These are phyloP conservation scores for Asterochloris sp. DNA, from an alignment of 139 green algal species.

Conservation along the genomic window DNA sequence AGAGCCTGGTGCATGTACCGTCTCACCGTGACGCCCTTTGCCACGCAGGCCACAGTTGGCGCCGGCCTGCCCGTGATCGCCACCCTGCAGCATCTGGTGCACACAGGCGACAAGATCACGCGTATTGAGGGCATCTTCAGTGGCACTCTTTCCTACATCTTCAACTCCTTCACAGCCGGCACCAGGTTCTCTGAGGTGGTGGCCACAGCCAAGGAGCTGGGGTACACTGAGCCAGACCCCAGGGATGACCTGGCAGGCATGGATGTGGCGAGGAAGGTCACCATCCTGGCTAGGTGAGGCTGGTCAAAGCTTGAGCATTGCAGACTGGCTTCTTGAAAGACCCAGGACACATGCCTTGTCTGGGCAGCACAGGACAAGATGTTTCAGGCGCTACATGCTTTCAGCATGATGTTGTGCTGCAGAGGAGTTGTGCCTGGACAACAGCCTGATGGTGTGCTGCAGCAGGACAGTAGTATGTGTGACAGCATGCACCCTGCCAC, in stretches of 20 bases:
- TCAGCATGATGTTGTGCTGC: neutral
- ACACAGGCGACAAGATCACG: conserved; percentile 86
- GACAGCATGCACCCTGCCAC: too few relatives aligned
- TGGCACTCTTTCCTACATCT: conserved; percentile 97
- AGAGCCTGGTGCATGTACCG: too few relatives aligned
- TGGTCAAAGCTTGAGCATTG: neutral
- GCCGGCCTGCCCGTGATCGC: conserved; percentile 93
- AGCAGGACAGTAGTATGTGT: too few relatives aligned
- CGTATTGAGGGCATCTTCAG: conserved; percentile 89
- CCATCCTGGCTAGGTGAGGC: conserved; percentile 35
- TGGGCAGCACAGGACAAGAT: neutral
- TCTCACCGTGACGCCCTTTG: too few relatives aligned
- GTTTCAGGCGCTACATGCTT: neutral
- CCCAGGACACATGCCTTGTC: neutral
- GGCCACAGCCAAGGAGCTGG: conserved; percentile 60
- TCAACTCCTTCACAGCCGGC: conserved; percentile 77
- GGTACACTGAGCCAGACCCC: conserved; percentile 97
- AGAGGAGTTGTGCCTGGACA: too few relatives aligned
- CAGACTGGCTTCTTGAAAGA: neutral
- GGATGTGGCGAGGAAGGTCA: conserved; percentile 94
- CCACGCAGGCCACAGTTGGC: conserved; percentile 75
- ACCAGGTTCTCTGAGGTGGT: conserved; percentile 82
- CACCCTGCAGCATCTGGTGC: conserved; percentile 88
- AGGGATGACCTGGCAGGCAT: conserved; percentile 91
- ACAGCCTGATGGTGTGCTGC: too few relatives aligned